Base-by-base conservation (phyloP, 164 flowering plant species). In the Aristolochia fimbriata region DNA sequence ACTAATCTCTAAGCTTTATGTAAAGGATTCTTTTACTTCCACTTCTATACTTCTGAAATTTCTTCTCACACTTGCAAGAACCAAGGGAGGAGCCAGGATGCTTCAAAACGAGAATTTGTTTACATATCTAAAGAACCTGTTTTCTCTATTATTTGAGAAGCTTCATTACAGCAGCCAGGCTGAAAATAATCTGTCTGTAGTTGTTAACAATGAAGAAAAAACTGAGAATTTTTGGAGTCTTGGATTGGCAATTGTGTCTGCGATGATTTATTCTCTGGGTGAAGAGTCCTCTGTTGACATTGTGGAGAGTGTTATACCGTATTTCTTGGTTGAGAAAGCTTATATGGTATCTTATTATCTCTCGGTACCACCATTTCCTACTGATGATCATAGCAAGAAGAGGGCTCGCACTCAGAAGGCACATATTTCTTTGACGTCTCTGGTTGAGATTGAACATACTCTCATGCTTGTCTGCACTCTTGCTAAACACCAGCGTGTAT, bases 21-120 rank as follows among this genome's bases (percentile, higher is more conserved):
- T 82, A 62, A 71, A 70, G 60, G 70, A 66, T 47, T 74, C 73
- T 57, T 43, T 62, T 41, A 66, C 64, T 53, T 78, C 79, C 1
- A 19, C 78, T 59, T 76, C 84, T 10, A 67, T 78, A 25, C 72
- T 84, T 59, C 66, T 93, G 71, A 86, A 80, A 65, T 88, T 93
- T 64, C 76, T 86, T 63, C 66, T 93, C 76, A 86, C 91, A 51
- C 80, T 93, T 59, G 90, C 92, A 49, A 81, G 73, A 31, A 77
- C 83, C 33, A 75, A 77, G 68, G 89, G 76, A 54, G 94, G 94
- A 58, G 87, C 97, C 43, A 84, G 83, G 69, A 82, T 93, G 91
- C 87, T 93, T 66, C 71, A 77, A 46, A 61, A 65, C 51, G 67
- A 73, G 62, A 83, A 84, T 46, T 79, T 90, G 62, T 77, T 90